phyloP scores from a whole-genome alignment of 805 yeast genomes.

The Suhomyces xylopsoci region DNA sequence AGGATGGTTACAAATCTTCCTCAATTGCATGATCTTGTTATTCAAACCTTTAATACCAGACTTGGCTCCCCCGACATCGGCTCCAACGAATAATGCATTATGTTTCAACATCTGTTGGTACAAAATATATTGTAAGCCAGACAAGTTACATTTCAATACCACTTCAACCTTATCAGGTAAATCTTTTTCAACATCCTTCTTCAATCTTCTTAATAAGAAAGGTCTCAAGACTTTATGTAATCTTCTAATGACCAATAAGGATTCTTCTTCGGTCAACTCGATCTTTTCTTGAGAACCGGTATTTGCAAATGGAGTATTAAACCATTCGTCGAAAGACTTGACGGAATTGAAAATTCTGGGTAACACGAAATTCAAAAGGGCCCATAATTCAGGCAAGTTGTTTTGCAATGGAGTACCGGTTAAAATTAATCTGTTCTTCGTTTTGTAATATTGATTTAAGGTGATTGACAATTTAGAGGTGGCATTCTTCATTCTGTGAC shows the following conservation, averaged over 20 bases:
- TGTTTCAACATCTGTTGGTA: constrained; percentile 77
- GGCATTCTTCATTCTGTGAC: constrained; percentile 84
- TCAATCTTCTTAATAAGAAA: constrained; percentile 76
- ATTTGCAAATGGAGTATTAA: constrained; percentile 83
- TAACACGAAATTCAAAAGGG: constrained; percentile 72
- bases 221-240: constrained; percentile 85
- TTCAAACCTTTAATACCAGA: constrained; percentile 74
- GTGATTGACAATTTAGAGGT: constrained; percentile 71
- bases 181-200: constrained; percentile 84
- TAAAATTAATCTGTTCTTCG: constrained; percentile 73
- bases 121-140: constrained; percentile 65
- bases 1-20: constrained; percentile 86
- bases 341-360: constrained; percentile 85
- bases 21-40: constrained; percentile 79
- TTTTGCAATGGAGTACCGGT: constrained; percentile 89
- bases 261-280: constrained; percentile 83
- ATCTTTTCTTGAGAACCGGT: constrained; percentile 80
- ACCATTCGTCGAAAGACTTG: constrained; percentile 86
- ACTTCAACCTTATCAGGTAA: constrained; percentile 82
- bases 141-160: constrained; percentile 74
- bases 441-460: constrained; percentile 65
- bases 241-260: constrained; percentile 76
- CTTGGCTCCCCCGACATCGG: constrained; percentile 55
- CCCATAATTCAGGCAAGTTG: constrained; percentile 84
- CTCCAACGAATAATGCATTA: constrained; percentile 66